These are phyloP conservation scores for Malus fusca DNA, from an alignment of 306 rosid species.

Conservation along the genomic window DNA sequence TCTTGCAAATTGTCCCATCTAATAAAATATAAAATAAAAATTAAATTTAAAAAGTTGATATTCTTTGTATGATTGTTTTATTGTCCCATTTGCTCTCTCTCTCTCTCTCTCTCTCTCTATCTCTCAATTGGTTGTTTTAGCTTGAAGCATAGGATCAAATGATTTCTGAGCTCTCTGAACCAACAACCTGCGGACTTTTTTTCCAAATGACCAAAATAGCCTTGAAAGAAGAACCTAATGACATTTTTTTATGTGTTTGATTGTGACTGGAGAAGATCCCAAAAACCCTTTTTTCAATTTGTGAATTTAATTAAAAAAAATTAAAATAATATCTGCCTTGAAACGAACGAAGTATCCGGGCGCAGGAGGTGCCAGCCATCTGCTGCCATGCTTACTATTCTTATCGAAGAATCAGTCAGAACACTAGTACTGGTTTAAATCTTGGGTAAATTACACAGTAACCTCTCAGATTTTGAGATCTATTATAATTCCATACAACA, in stretches of 20 bases:
- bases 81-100: slow-evolving; percentile 9
- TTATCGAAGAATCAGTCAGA: slow-evolving; percentile 54
- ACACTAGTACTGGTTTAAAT: not conserved
- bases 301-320: not conserved
- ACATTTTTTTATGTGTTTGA: not conserved
- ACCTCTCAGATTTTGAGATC: no score
- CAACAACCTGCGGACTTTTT: slow-evolving; percentile 2
- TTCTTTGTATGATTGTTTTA: not conserved
- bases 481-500: no score
- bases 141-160: slow-evolving; percentile 34
- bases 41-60: not conserved
- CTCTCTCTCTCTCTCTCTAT: not conserved
- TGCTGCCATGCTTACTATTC: slow-evolving; percentile 20
- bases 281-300: not conserved
- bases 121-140: slow-evolving; percentile 20
- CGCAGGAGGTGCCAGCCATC: not conserved
- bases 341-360: slow-evolving; percentile 31
- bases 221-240: not conserved
- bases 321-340: slow-evolving; percentile 24
- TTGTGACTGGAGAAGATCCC: slow-evolving; percentile 14
- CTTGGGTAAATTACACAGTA: no score
- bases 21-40: not conserved
- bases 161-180: slow-evolving; percentile 28
- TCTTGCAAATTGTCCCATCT: slow-evolving; percentile 22
- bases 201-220: slow-evolving; percentile 19